A percentile compares a stretch with the other conserved stretches of the same genome.
phyloP scores from a whole-genome alignment of 176 grass and related monocot genomes.

The Puccinellia tenuiflora region DNA sequence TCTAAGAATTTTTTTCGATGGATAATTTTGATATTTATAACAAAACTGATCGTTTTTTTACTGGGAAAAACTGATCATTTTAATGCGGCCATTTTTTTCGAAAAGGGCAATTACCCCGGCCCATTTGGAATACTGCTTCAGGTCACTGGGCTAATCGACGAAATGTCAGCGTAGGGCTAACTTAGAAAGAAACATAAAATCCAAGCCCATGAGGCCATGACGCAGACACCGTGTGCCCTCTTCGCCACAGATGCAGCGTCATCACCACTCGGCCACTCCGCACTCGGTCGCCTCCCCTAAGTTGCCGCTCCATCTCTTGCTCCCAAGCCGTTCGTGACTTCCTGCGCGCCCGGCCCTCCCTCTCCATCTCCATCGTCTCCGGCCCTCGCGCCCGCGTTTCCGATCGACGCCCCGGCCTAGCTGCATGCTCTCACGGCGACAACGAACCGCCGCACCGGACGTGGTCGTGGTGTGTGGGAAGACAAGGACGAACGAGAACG shows the following conservation, averaged over 20 bases:
- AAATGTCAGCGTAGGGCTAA: too few species aligned
- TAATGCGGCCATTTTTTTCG: too few species aligned
- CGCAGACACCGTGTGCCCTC: too few species aligned
- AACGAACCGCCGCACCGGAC: not conserved
- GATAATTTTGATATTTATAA: too few species aligned
- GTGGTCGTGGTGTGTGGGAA: not conserved
- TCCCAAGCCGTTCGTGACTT: not conserved
- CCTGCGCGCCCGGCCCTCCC: not conserved
- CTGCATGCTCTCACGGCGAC: not conserved
- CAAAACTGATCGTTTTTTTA: too few species aligned
- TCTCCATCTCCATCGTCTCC: not conserved
- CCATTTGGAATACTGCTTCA: too few species aligned
- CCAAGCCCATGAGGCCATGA: too few species aligned
- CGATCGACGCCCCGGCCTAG: not conserved
- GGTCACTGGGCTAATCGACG: too few species aligned
- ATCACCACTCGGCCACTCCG: not conserved
- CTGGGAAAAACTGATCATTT: too few species aligned
- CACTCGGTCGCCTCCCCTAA: slow-evolving; percentile 28
- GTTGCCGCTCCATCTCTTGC: slow-evolving; percentile 39
- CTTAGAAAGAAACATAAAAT: too few species aligned
- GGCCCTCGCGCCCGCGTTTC: not conserved
- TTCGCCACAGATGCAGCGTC: not conserved
- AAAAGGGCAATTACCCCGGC: too few species aligned
- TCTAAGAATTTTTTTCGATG: too few species aligned
- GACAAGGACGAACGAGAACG: not conserved